Evolutionary conservation across 1,139 yeast species (phyloP).

Genomic region (Pichia sorboxylosa): DNA sequence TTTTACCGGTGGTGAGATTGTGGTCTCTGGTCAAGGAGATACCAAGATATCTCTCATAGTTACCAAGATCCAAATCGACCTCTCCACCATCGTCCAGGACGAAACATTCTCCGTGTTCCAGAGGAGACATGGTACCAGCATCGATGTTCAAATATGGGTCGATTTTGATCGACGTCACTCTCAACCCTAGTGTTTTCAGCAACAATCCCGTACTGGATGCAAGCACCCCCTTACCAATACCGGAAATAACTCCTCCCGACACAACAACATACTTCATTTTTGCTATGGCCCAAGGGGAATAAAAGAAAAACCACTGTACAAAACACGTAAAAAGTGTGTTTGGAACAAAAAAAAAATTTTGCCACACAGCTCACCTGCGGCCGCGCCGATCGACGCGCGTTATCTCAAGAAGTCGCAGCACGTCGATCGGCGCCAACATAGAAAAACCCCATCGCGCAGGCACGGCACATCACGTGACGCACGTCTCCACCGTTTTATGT

Average conservation of each 20-base stretch:
- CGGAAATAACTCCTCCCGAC: constrained; percentile 97
- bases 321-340: too few species aligned
- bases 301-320: too few species aligned
- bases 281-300: too few species aligned
- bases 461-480: too few species aligned
- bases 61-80: constrained; percentile 94
- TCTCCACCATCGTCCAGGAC: constrained; percentile 98
- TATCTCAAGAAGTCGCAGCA: too few species aligned
- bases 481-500: too few species aligned
- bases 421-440: too few species aligned
- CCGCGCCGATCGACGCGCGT: too few species aligned
- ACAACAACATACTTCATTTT: constrained; percentile 96
- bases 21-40: constrained; percentile 88
- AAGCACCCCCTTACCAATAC: constrained; percentile 96
- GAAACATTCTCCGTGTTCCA: constrained; percentile 98
- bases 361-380: too few species aligned
- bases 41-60: constrained; percentile 91
- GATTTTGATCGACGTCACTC: constrained; percentile 93
- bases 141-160: constrained; percentile 99
- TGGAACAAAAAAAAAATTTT: too few species aligned
- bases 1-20: constrained; percentile 96
- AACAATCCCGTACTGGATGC: constrained; percentile 95
- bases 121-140: constrained; percentile 99
- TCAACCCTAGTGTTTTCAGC: constrained; percentile 83
- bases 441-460: too few species aligned